These are phyloP conservation scores for Aspergillus jensenii DNA, from an alignment of 2,329 filamentous ascomycete species.

Conservation along the genomic window DNA sequence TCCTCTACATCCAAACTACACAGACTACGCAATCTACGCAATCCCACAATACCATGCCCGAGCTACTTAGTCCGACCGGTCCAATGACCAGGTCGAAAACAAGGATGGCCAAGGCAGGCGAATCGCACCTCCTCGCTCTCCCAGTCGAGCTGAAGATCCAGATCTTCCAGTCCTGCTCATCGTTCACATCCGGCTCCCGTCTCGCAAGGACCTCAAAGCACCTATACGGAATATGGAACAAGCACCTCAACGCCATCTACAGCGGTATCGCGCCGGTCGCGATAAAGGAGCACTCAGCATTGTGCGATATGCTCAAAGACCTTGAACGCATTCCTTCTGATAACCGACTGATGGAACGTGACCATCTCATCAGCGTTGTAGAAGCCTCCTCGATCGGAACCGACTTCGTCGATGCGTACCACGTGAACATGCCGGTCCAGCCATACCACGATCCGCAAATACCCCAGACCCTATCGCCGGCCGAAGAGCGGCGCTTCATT, in stretches of 20 bases:
- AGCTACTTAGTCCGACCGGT: neutral
- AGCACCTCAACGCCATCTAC: slow-evolving; percentile 1
- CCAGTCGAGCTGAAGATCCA: slow-evolving; percentile 4
- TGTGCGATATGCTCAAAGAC: slow-evolving; percentile 1
- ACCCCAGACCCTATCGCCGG: neutral
- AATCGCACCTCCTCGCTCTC: neutral
- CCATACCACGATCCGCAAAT: slow-evolving; percentile 3
- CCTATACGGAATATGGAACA: slow-evolving; percentile 1
- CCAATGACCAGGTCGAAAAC: neutral
- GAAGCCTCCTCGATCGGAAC: neutral
- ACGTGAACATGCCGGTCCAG: neutral
- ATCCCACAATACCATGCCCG: neutral
- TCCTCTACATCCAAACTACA: neutral
- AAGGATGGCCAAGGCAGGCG: neutral
- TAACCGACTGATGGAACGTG: neutral
- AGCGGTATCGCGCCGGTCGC: neutral
- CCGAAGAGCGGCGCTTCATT: slow-evolving; percentile 1
- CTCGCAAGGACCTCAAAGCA: neutral
- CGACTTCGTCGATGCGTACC: neutral
- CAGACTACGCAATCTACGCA: neutral
- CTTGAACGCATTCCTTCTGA: neutral
- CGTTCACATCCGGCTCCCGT: neutral
- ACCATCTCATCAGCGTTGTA: neutral
- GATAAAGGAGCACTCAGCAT: neutral
- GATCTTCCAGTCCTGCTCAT: neutral